Evolutionary conservation across 2,329 filamentous ascomycete genomes (phyloP), one percentile per base, ranked within the genome.

Genomic region (Neonectria sp.): DNA sequence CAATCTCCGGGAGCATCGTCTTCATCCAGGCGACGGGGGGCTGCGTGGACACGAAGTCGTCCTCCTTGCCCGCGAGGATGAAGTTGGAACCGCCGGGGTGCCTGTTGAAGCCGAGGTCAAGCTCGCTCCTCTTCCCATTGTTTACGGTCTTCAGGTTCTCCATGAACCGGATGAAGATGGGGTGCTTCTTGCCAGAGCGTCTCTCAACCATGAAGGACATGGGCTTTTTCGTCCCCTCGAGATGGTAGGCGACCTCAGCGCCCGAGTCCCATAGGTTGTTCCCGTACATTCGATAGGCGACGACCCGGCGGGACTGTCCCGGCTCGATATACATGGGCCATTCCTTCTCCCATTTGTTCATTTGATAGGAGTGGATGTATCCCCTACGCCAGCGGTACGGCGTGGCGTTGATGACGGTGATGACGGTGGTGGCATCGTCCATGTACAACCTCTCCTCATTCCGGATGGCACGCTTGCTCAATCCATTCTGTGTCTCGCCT

Each of bases 341-440:
- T 7, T 49, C 25, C 3, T 45, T n/a, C 0, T 70, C 29, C 76
- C 77, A 78, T 5, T 48, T 13, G 4, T 11, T 1, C 40, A 76
- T 53, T 51, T 76, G 72, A 52, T 77, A 75, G 0, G 60, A 55
- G 59, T 70, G 62, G 1, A 61, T 63, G 67, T 69, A 71, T 0
- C 51, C 69, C 48, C 60, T 72, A 7, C 49, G 43, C 78, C 78
- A 81, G 31, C 52, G 63, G 67, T 78, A 80, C 3, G 79, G 79
- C 6, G 77, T 80, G n/a, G 72, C 75, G 62, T 81, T 81, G 74
- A 80, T 66, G 52, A 81, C 62, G 2, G 63, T 68, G 37, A 80
- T 60, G 21, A 61, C 52, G 1, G 63, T 65, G 15, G 57, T 57
- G 52, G 21, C 40, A 6, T 53, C 27, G 35, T 48, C 24, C 5